Evolutionary conservation across 768 basidiomycete genomes (phyloP), one percentile per base, ranked within the genome.

Genomic region (Suillus lakei): DNA sequence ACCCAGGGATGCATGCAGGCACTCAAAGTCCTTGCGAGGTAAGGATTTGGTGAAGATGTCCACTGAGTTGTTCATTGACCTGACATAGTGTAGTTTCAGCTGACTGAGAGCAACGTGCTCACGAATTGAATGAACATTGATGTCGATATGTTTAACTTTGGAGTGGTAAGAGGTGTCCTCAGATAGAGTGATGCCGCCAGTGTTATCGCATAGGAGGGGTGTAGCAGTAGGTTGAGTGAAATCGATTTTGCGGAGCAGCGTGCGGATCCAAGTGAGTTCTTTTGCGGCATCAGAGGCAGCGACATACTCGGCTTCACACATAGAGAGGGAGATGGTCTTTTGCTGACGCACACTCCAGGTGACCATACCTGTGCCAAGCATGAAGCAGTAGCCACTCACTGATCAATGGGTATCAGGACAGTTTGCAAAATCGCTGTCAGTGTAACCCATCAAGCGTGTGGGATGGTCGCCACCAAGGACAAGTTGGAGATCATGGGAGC

Each of bases 61-160:
- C 0, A n/a, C 46, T 1, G 46, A 0, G 4, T 46, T 46, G 5
- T 46, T 46, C 4, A 46, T n/a, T 3, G n/a, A 46, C 12, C 12
- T 23, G 0, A 46, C 10, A 2, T 46, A 46, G 1, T 10, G 10
- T 0, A 46, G n/a, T 13, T 46, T 46, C 1, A 46, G n/a, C 5
- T 46, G 44, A 0, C 44, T 10, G 0, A 1, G 10, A 0, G 10
- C 4, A 0, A 46, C n/a, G 1, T 10, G n/a, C 1, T 46, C 12
- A 1, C 44, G n/a, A 12, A 46, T 4, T 0, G 44, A 46, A 1
- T 46, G n/a, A 4, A 46, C 0, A 5, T 5, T 10, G n/a, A 46
- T 23, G 5, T 46, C 2, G n/a, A 46, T 46, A 5, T 46, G 44
- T 13, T 46, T 46, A 1, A 46, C 44, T 5, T 46, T 46, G 0